Evolutionary conservation across 2,329 filamentous ascomycete species (phyloP).

Genomic region (Ceratocystis cacaofunesta): DNA sequence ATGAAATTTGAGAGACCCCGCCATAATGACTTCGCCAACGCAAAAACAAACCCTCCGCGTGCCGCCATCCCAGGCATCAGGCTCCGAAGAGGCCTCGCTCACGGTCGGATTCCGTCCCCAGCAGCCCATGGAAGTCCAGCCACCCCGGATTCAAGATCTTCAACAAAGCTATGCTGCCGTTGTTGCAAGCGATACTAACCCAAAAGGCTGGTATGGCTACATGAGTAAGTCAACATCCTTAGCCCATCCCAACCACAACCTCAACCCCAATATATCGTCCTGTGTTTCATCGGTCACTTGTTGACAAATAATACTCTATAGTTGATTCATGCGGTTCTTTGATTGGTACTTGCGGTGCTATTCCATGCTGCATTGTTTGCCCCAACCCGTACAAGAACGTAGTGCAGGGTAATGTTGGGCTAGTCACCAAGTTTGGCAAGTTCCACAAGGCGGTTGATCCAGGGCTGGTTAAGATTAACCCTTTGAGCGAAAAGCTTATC

Average conservation of each 20-base stretch:
- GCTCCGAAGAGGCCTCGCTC: background rate
- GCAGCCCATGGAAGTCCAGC: slow-evolving; percentile 55
- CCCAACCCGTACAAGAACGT: slow-evolving; percentile 95
- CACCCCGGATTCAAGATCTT: slow-evolving; percentile 67
- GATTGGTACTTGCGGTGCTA: slow-evolving; percentile 66
- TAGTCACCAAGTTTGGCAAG: slow-evolving; percentile 87
- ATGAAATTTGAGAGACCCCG: too few relatives aligned
- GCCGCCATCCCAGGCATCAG: background rate
- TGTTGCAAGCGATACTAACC: slow-evolving; percentile 48
- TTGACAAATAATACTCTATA: slow-evolving; percentile 21
- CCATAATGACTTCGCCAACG: background rate
- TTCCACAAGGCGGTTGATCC: slow-evolving; percentile 95
- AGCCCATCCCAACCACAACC: too few relatives aligned
- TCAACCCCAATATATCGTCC: background rate
- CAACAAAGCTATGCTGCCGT: slow-evolving; percentile 64
- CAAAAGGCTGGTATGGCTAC: slow-evolving; percentile 75
- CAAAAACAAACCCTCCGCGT: background rate
- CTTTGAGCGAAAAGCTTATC: slow-evolving; percentile 73
- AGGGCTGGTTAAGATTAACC: slow-evolving; percentile 94
- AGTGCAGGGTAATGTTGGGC: slow-evolving; percentile 79
- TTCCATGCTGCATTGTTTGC: slow-evolving; percentile 82
- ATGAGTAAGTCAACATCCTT: slow-evolving; percentile 51
- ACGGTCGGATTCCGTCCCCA: slow-evolving; percentile 34
- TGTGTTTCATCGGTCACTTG: background rate
- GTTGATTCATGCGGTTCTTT: slow-evolving; percentile 59